These are phyloP conservation scores for Bretziella fagacearum DNA, from an alignment of 2,329 filamentous ascomycete species.

Conservation along the genomic window DNA sequence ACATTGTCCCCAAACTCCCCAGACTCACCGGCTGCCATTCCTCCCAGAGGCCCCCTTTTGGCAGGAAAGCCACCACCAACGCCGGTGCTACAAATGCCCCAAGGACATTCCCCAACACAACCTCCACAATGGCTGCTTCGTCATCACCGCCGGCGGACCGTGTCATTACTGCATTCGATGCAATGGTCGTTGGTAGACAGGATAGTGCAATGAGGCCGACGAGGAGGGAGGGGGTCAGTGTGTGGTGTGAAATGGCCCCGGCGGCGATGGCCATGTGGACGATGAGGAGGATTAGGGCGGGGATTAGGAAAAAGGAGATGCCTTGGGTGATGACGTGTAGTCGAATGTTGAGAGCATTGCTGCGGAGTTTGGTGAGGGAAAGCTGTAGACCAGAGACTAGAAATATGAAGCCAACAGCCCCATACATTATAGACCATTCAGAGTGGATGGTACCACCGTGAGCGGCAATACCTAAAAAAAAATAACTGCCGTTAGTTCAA, in stretches of 20 bases:
- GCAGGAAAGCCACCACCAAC: conserved; percentile 44
- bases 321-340: conserved; percentile 51
- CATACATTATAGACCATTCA: conserved; percentile 47
- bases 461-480: conserved; percentile 30
- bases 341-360: conserved; percentile 48
- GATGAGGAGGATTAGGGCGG: conserved; percentile 40
- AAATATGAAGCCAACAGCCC: conserved; percentile 52
- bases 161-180: conserved; percentile 60
- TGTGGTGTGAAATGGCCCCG: conserved; percentile 31
- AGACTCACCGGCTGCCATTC: conserved; percentile 36
- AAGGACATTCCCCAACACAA: conserved; percentile 51
- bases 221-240: conserved; percentile 46
- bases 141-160: conserved; percentile 50
- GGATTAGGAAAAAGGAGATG: conserved; percentile 49
- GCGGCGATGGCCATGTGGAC: conserved; percentile 32
- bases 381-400: conserved; percentile 55
- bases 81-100: conserved; percentile 52
- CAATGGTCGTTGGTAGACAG: conserved; percentile 56
- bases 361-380: conserved; percentile 40
- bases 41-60: conserved; percentile 34
- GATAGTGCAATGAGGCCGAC: conserved; percentile 50
- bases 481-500: conserved; percentile 13
- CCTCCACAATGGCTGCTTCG: conserved; percentile 48
- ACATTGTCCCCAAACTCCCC: conserved; percentile 41
- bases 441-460: conserved; percentile 34